Base-by-base conservation (phyloP, 2,329 filamentous ascomycete species). In the Claviceps spartinae region DNA sequence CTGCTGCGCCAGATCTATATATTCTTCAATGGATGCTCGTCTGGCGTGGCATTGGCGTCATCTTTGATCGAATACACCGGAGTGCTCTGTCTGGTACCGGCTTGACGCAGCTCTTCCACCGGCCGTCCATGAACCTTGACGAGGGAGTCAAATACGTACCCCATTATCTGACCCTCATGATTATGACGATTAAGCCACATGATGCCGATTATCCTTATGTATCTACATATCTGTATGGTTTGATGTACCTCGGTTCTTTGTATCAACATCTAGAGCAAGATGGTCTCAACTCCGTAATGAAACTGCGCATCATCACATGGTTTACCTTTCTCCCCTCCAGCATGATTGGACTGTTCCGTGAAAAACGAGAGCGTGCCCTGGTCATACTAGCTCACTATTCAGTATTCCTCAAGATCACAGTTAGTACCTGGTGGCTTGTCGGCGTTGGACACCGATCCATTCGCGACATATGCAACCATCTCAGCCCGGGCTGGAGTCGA, bases 11-110 rank as follows among this genome's bases (percentile, higher is more conserved):
- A 45, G 67, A 69, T 1, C 66, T 79, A 2, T 77, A 73, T 57
- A 70, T 79, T 34, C 61, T 79, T 45, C 72, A 79, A 59, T 81
- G 77, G 76, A 74, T 79, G 63, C 58, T 71, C 3, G 67, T 80
- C 13, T 81, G 76, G 76, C 67, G 70, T 9, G 77, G 77, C 9
- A 78, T 69, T 26, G 68, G 73, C 34, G 60, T 75, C 16, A 74
- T 79, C 34, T 63, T 78, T 41, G 63, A 72, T 0, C 55, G 61
- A 20, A 62, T 65, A 53, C 58, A 60, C 4, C 51, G 61, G 1
- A 55, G 58, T 18, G 57, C 50, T 14, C 55, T 67, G 18, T 51
- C 64, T 47, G 61, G 69, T 2, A 71, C 73, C 0, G 76, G 75
- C 16, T 59, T 79, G 51, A 65, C 67, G 1, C 59, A 64, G 5